These are phyloP conservation scores for Arthrobotrys entomopaga DNA, from an alignment of 2,329 filamentous ascomycete genomes.

Conservation along the genomic window DNA sequence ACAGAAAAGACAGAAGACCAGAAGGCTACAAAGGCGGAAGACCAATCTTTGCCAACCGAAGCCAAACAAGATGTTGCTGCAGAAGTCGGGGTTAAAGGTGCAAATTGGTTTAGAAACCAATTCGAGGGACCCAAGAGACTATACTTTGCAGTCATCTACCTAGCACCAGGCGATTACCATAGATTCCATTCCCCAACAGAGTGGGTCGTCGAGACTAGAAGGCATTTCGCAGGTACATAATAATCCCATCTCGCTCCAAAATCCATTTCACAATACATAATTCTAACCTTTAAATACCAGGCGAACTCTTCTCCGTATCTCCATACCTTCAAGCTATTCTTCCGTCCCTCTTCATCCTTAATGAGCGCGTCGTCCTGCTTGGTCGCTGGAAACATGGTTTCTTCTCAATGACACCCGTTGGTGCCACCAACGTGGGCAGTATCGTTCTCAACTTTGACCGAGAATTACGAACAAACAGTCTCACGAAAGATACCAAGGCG, in stretches of 20 bases:
- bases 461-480: slow-evolving; percentile 89
- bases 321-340: slow-evolving; percentile 93
- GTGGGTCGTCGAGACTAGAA: slow-evolving; percentile 92
- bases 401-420: slow-evolving; percentile 94
- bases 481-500: slow-evolving; percentile 90
- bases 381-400: slow-evolving; percentile 97
- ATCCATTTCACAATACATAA: background rate
- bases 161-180: slow-evolving; percentile 97
- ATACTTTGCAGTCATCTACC: slow-evolving; percentile 94
- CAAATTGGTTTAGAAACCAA: slow-evolving; percentile 51
- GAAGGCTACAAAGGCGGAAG: slow-evolving; percentile 20
- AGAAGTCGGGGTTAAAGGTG: slow-evolving; percentile 60
- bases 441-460: slow-evolving; percentile 97
- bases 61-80: slow-evolving; percentile 36
- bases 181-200: slow-evolving; percentile 94
- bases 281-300: slow-evolving; percentile 1
- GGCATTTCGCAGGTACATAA: slow-evolving; percentile 86
- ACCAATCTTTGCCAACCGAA: slow-evolving; percentile 34
- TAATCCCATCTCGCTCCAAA: background rate
- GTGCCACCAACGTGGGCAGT: slow-evolving; percentile 95
- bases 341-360: slow-evolving; percentile 93
- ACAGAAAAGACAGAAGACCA: slow-evolving; percentile 62
- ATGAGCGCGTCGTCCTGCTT: slow-evolving; percentile 92
- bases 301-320: slow-evolving; percentile 92
- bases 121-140: slow-evolving; percentile 70